Evolutionary conservation across 169 alveolate species (phyloP).

Genomic region (Plasmodium fragile): DNA sequence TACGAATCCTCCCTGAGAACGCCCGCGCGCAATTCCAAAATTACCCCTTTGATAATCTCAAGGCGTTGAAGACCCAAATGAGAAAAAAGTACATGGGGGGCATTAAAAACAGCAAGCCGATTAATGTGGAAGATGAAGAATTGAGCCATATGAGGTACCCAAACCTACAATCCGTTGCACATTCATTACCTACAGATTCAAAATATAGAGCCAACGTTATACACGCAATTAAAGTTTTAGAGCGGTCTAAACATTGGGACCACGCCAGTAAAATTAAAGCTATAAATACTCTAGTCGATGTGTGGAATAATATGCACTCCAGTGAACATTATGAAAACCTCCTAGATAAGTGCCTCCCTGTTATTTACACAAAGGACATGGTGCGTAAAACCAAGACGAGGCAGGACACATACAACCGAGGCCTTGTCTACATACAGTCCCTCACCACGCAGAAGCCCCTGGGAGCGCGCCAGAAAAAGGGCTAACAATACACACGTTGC

Average conservation of each 20-base stretch:
- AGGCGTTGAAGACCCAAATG: conserved; percentile 46
- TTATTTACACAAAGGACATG: conserved; percentile 68
- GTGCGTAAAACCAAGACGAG: conserved; percentile 79
- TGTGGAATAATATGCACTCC: conserved; percentile 83
- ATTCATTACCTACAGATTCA: conserved; percentile 84
- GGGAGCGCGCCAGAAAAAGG: conserved; percentile 26
- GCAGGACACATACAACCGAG: conserved; percentile 81
- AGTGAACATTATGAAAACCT: conserved; percentile 78
- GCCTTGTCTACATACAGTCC: conserved; percentile 81
- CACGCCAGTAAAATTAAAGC: conserved; percentile 86
- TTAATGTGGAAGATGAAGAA: conserved; percentile 61
- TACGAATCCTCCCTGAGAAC: conserved; percentile 53
- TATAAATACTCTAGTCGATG: conserved; percentile 82
- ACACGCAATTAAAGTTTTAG: conserved; percentile 84
- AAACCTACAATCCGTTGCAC: conserved; percentile 85
- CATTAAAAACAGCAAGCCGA: conserved; percentile 56
- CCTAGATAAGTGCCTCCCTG: conserved; percentile 79
- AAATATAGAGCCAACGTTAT: conserved; percentile 83
- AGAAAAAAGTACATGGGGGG: conserved; percentile 56
- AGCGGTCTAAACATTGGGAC: conserved; percentile 86
- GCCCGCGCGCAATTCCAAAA: conserved; percentile 10
- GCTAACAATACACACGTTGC: too few species aligned
- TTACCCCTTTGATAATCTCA: conserved; percentile 59
- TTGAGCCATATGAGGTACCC: conserved; percentile 75
- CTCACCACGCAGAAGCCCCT: conserved; percentile 77